Base-by-base conservation (phyloP, 352 stramenopile genomes). In the Globisporangium acanthophoron region DNA sequence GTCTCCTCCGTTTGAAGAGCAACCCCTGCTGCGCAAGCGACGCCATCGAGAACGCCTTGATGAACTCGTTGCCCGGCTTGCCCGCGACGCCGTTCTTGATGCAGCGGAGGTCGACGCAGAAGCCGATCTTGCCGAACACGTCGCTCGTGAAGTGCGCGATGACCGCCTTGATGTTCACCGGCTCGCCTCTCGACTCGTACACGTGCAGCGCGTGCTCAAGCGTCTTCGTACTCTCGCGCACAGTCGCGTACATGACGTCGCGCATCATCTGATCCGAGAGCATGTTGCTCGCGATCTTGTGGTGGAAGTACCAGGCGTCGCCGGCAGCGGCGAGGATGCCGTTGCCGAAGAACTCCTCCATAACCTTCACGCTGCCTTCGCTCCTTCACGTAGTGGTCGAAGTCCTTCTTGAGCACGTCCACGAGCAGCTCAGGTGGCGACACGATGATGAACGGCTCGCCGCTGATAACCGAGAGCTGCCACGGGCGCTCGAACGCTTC, bases 281-380 rank as follows among this genome's bases (percentile, higher is more conserved):
- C 37, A 97, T 87, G 55, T 97, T 82, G 52, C 81, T 93, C 59
- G 84, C 85, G 1, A 65, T 85, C 65, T 93, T 92, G 59, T 82
- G 78, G 59, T 95, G 86, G 31, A 76, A 56, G 5, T 52, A 53
- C 84, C 86, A 94, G 31, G 55, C 63, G 27, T 72, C 56, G 0
- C 76, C 75, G 40, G 92, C 5, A 15, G 39, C 50, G 18, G 67
- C 74, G 43, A 80, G 58, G 65, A 81, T 76, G 13, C 81, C 84
- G 6, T 74, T 64, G 52, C 85, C 83, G 29, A 95, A 78, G 13
- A 94, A 41, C 52, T 90, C 73, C 3, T 61, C 41, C 7, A 81
- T 67, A 31, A 70, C 66, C 20, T 70, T 51, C 15, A 63, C 52
- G 0, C 69, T 69, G 2, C 49, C 51, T 9, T 67, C 50, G 21